phyloP scores from a whole-genome alignment of 306 rosid species.

The Mimosa bimucronata region DNA sequence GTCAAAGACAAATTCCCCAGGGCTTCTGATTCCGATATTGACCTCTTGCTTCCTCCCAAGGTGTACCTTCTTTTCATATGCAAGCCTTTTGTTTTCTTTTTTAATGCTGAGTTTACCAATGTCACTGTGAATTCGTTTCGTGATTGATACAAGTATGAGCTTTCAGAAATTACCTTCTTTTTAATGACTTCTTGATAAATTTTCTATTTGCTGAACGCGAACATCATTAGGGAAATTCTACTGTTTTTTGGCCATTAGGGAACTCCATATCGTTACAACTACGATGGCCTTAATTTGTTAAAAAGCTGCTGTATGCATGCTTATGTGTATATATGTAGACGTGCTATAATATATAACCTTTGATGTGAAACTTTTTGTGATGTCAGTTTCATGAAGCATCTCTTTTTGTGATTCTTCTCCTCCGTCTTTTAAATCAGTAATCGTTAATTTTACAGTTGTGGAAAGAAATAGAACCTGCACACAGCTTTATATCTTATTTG shows the following conservation, averaged over 20 bases:
- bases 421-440: neutral
- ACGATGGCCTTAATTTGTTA: neutral
- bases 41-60: constrained; percentile 84
- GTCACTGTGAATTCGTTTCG: neutral
- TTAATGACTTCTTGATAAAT: neutral
- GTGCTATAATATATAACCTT: neutral
- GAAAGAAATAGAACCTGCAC: neutral
- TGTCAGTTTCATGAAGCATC: neutral
- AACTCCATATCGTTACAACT: neutral
- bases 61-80: constrained; percentile 24
- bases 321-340: neutral
- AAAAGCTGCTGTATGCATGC: neutral
- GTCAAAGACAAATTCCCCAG: constrained; percentile 63
- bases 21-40: constrained; percentile 78
- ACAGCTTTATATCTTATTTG: neutral
- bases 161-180: neutral
- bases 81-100: neutral
- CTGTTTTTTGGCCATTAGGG: neutral
- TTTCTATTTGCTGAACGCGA: neutral
- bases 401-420: neutral
- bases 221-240: neutral
- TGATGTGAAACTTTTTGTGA: neutral
- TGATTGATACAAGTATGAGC: neutral
- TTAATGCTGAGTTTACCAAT: neutral
- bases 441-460: neutral